Base-by-base conservation (phyloP, 306 rosid species). In the Acmispon strigosus region DNA sequence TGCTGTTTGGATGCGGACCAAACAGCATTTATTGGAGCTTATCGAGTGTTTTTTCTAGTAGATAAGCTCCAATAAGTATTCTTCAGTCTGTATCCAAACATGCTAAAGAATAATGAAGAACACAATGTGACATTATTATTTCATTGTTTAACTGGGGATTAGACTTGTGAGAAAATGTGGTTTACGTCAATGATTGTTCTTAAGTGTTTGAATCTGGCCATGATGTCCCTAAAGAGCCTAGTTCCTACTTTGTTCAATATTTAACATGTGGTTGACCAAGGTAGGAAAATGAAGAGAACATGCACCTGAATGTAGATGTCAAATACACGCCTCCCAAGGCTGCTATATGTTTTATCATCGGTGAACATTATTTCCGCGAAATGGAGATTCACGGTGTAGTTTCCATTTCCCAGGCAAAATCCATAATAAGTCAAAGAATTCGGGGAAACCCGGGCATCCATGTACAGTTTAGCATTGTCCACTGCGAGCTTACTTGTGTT, bases 381-480 rank as follows among this genome's bases (percentile, higher is more conserved):
- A 39, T 80, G 87, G 51, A 87, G 81, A 3, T 74, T 80, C 3
- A 87, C 78, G 0, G 77, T 82, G 70, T 87, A 87, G 57, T 36
- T 77, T 34, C 89, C 89, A 70, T 84, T 85, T 67, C 70, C 50
- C 39, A 87, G 73, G 48, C 92, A 83, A 17, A 78, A 73, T 44
- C 76, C 89, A 47, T 87, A 87, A 66, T 84, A 87, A 34, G 87
- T 90, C 36, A 88, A 71, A 63, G 90, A 84, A 56, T 37, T 70
- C 5, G 95, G 85, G 60, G 96, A 86, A 81, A 86, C 75, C 3
- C 90, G 95, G 53, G 96, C 96, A 19, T 37, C 76, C 66, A 22
- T 63, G 63, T 90, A 90, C 24, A 87, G 77, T 49, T 5, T 6
- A 32, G 81, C 75, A 63, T 76, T 41, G 8, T 56, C 51, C 66